phyloP scores from a whole-genome alignment of 2,329 filamentous ascomycete species.

The Arthrobotrys iridis region DNA sequence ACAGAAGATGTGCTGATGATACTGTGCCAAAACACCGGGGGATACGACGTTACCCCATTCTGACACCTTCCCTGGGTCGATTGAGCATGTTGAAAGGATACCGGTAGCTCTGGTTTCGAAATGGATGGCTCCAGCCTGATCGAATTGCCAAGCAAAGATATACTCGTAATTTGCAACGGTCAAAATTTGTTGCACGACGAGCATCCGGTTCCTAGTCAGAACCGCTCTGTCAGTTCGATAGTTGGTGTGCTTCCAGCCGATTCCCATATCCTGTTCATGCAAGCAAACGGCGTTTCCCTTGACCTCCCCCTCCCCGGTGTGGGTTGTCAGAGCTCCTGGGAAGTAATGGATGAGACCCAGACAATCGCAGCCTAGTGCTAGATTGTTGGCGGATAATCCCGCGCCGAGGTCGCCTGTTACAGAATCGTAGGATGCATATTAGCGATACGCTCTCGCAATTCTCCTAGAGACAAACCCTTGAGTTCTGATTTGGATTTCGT shows the following conservation, averaged over 20 bases:
- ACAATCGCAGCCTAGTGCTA: conserved; percentile 76
- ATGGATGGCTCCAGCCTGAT: conserved; percentile 73
- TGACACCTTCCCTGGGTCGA: conserved; percentile 73
- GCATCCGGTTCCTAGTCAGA: conserved; percentile 69
- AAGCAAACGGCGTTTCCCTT: conserved; percentile 75
- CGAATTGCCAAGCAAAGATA: conserved; percentile 76
- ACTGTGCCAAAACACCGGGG: conserved; percentile 72
- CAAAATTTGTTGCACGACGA: conserved; percentile 53
- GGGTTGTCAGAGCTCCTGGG: conserved; percentile 68
- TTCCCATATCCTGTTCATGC: conserved; percentile 76
- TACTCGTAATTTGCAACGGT: conserved; percentile 76
- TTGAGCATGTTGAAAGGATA: conserved; percentile 73
- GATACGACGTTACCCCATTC: conserved; percentile 70
- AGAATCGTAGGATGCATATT: conserved; percentile 11
- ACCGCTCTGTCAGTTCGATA: conserved; percentile 73
- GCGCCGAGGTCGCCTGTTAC: conserved; percentile 66
- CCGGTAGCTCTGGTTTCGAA: conserved; percentile 75
- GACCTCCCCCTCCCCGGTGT: conserved; percentile 68
- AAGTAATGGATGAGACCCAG: conserved; percentile 75
- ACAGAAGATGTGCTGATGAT: conserved; percentile 80
- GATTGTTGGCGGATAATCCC: conserved; percentile 72
- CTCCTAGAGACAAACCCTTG: neutral
- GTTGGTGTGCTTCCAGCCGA: conserved; percentile 78
- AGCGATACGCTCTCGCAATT: conserved; percentile 45
- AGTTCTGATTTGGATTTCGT: conserved; percentile 25